These are phyloP conservation scores for Chamaenerion angustifolium DNA, from an alignment of 345 rosid genomes.

Conservation along the genomic window DNA sequence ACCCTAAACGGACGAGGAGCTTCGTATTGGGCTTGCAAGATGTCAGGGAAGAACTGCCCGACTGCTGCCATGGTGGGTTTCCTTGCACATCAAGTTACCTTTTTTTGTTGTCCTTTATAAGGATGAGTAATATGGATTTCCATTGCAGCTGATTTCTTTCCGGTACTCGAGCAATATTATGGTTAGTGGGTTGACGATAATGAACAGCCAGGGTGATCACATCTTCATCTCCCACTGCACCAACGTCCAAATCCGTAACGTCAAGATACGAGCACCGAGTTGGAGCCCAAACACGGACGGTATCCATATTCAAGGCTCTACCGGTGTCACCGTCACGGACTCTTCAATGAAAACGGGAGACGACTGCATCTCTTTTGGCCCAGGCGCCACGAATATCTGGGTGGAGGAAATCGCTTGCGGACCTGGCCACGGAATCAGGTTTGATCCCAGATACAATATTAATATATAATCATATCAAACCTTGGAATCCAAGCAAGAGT, in stretches of 20 bases:
- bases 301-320: constrained; percentile 29
- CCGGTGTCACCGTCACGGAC: constrained; percentile 13
- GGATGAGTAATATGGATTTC: too few relatives aligned
- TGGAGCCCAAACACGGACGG: constrained; percentile 60
- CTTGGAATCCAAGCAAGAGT: too few relatives aligned
- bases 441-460: too few relatives aligned
- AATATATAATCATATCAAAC: too few relatives aligned
- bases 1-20: constrained; percentile 39
- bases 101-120: too few relatives aligned
- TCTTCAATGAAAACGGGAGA: constrained; percentile 39
- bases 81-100: too few relatives aligned
- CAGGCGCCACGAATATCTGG: constrained; percentile 19
- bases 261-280: constrained; percentile 23
- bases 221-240: constrained; percentile 6
- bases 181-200: constrained; percentile 7
- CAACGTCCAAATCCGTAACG: background rate
- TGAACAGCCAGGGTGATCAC: constrained; percentile 19
- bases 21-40: constrained; percentile 43
- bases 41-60: constrained; percentile 35
- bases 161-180: constrained; percentile 7
- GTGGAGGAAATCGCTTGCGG: constrained; percentile 30
- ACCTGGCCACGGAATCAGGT: constrained; percentile 25
- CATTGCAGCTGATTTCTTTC: constrained; percentile 11
- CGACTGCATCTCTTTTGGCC: constrained; percentile 38
- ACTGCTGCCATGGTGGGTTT: constrained; percentile 32